These are phyloP conservation scores for Xylaria sp. DNA, from an alignment of 2,329 filamentous ascomycete species.

Conservation along the genomic window DNA sequence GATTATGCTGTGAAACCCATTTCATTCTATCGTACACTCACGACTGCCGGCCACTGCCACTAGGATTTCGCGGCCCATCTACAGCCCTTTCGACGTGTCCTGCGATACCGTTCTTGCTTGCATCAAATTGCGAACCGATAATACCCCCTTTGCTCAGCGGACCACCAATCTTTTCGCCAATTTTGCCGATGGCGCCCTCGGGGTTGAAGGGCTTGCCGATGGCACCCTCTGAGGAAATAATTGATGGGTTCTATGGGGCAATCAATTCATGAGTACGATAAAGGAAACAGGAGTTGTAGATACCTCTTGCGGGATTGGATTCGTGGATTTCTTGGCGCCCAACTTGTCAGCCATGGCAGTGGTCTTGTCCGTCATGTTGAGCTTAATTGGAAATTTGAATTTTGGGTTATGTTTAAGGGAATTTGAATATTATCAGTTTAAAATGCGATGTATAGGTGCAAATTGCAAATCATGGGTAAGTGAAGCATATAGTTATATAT, in stretches of 20 bases:
- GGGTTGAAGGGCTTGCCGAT: constrained; percentile 32
- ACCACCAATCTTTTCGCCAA: constrained; percentile 32
- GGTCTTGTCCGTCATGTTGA: constrained; percentile 30
- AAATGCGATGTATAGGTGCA: not conserved
- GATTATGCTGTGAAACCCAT: not conserved
- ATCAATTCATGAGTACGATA: not conserved
- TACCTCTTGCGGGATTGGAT: constrained; percentile 21
- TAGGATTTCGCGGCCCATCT: constrained; percentile 29
- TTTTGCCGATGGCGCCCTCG: constrained; percentile 27
- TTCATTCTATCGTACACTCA: not conserved
- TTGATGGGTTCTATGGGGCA: constrained; percentile 20
- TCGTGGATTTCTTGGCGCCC: constrained; percentile 27
- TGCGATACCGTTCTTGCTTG: constrained; percentile 29
- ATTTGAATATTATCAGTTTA: not conserved
- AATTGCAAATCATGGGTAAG: not conserved
- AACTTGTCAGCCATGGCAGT: constrained; percentile 24
- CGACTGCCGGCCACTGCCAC: constrained; percentile 20
- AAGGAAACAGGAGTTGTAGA: not conserved
- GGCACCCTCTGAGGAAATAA: constrained; percentile 27
- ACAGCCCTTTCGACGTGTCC: constrained; percentile 31
- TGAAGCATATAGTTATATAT: not conserved
- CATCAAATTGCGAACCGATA: constrained; percentile 30
- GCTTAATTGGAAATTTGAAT: not conserved
- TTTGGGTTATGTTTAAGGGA: not conserved
- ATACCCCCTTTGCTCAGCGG: constrained; percentile 22